Conservation (phyloP, 768 basidiomycete species). For the Paxillus ammoniavirescens region DNA sequence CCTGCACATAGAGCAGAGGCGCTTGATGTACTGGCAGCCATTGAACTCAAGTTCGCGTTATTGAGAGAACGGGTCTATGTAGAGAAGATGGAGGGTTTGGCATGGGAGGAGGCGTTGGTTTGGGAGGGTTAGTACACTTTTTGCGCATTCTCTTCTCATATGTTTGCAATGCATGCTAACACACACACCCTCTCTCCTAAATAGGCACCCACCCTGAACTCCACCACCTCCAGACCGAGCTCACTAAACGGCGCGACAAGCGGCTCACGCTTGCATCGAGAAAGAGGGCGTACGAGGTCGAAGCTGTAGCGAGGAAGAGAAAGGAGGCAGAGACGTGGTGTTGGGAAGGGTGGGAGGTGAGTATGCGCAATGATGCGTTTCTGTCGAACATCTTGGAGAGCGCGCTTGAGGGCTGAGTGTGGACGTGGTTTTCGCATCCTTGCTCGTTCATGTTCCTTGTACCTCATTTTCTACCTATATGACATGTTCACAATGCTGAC, state of each 20-base stretch:
- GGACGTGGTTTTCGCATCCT: neutral
- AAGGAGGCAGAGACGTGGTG: slow-evolving; percentile 71
- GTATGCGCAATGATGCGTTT: slow-evolving; percentile 18
- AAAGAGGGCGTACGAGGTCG: slow-evolving; percentile 67
- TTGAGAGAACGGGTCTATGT: slow-evolving; percentile 86
- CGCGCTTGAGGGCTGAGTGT: neutral
- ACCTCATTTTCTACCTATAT: neutral
- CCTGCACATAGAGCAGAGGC: slow-evolving; percentile 85
- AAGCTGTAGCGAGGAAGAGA: slow-evolving; percentile 58
- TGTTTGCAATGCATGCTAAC: neutral
- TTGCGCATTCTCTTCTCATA: neutral
- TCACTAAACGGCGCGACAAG: slow-evolving; percentile 76
- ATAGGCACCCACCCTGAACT: slow-evolving; percentile 86
- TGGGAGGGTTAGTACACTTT: slow-evolving; percentile 56
- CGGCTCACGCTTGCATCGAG: slow-evolving; percentile 78
- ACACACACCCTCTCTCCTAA: neutral
- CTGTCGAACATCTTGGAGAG: neutral
- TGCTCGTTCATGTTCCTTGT: slow-evolving; percentile 1
- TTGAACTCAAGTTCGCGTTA: slow-evolving; percentile 91
- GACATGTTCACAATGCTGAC: slow-evolving; percentile 5
- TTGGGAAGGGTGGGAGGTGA: slow-evolving; percentile 92
- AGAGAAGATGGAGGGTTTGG: slow-evolving; percentile 90
- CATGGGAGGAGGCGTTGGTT: slow-evolving; percentile 84
- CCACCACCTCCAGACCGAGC: slow-evolving; percentile 73
- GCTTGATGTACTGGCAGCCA: slow-evolving; percentile 80